Percentiles rank a stretch among this genome's conserved stretches.
phyloP scores from a whole-genome alignment of 345 rosid genomes.

The Citrus mangshanensis region DNA sequence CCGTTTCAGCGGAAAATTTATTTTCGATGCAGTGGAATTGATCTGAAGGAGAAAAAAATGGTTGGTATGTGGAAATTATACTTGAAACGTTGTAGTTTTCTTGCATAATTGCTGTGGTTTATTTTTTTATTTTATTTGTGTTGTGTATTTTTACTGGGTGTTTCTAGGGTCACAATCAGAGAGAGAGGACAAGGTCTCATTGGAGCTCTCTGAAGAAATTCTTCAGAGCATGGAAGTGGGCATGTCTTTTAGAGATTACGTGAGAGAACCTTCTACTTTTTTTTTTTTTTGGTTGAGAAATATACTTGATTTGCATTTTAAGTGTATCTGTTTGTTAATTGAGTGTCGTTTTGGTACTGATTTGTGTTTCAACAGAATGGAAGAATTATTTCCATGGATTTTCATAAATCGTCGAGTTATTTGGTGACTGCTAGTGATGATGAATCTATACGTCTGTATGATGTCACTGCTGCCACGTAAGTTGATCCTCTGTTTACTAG shows the following conservation, averaged over 20 bases:
- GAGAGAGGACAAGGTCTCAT: conserved; percentile 62
- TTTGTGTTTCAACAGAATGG: conserved; percentile 47
- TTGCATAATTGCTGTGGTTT: not conserved
- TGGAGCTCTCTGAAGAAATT: conserved; percentile 84
- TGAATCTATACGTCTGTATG: conserved; percentile 90
- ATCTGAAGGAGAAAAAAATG: conserved; percentile 19
- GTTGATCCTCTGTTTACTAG: not conserved
- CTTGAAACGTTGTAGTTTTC: not conserved
- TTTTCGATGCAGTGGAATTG: not conserved
- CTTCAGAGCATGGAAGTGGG: conserved; percentile 94
- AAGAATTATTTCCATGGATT: conserved; percentile 89
- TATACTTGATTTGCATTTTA: not conserved
- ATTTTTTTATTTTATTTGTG: not conserved
- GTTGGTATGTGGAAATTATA: conserved; percentile 24
- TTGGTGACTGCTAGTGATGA: conserved; percentile 98
- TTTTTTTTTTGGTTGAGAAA: not conserved
- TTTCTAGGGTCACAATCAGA: conserved; percentile 40
- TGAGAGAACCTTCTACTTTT: not conserved
- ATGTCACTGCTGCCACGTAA: conserved; percentile 64
- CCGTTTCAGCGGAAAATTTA: not conserved
- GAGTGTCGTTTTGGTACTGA: not conserved
- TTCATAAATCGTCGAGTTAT: conserved; percentile 74
- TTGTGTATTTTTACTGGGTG: not conserved
- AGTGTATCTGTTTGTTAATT: not conserved
- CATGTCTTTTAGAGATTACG: conserved; percentile 82